Base-by-base conservation (phyloP, 148 eudicot genomes). In the Persicaria maculosa region DNA sequence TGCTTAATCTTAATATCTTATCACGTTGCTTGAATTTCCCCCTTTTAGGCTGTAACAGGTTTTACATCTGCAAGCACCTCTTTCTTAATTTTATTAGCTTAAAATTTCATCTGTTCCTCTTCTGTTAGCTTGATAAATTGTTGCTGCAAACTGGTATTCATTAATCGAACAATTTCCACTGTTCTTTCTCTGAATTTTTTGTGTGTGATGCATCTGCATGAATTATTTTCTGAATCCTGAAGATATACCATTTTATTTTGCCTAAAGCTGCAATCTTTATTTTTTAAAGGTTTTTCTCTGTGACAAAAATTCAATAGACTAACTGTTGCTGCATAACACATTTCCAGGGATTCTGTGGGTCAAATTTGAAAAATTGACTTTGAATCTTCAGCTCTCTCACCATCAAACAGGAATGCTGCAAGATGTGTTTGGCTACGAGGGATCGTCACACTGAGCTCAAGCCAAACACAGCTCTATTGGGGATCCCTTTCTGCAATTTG, bases 401-500 rank as follows among this genome's bases (percentile, higher is more conserved):
- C 71, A 81, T 70, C 57, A 52, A 64, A 79, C 77, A 87, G 93
- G 93, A 87, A 89, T 89, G 97, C 90, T 77, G 93, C 83, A 87
- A 89, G 89, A 89, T 91, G 90, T 86, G 90, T 79, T 77, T 87
- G 78, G 53, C 52, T 73, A 78, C 75, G 46, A 79, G 76, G 76
- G 79, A 75, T 84, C 68, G 85, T 65, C 48, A 36, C 68, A 68
- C 72, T 64, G 77, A 78, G 52, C 50, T 75, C 46, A 9, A 59
- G 74, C 75, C 61, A 50, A 74, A 47, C 44, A 58, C 43, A 77
- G 80, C 83, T 79, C 86, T 54, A 25, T 62, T 62, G 9, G 82
- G 80, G 85, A 85, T 78, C 44, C 74, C 80, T 15, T 77, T 70
- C 9, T 78, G 77, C 53, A 67, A 82, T 57, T 73, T 73, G 76